Percentiles rank a stretch among this genome's conserved stretches.
Conservation (phyloP, 2,329 filamentous ascomycete genomes). For the Cadophora gregata region DNA sequence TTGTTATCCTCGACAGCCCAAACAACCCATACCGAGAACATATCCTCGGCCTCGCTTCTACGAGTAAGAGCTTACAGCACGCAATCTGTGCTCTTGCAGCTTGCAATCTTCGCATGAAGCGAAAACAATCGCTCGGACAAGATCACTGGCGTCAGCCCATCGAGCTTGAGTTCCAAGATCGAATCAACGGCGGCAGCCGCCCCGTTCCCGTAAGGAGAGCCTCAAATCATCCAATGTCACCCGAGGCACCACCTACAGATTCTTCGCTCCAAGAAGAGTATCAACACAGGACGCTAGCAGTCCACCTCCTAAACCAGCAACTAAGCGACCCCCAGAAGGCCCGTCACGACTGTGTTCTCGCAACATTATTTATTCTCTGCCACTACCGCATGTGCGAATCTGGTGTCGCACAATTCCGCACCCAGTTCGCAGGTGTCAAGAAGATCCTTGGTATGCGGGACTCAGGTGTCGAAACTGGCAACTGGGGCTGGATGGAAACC, state of each 20-base stretch:
- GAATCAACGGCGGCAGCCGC: constrained; percentile 37
- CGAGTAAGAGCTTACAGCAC: constrained; percentile 85
- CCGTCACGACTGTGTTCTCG: constrained; percentile 84
- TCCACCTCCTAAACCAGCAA: constrained; percentile 82
- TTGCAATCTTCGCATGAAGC: constrained; percentile 88
- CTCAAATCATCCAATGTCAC: constrained; percentile 41
- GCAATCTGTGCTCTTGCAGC: constrained; percentile 88
- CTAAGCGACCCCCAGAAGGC: constrained; percentile 77
- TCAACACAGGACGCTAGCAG: constrained; percentile 81
- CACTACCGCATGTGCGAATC: constrained; percentile 94
- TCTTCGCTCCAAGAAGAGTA: constrained; percentile 77
- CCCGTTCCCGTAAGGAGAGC: constrained; percentile 34
- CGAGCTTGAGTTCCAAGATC: constrained; percentile 43
- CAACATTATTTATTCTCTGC: constrained; percentile 85
- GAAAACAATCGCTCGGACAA: constrained; percentile 67
- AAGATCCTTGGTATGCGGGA: constrained; percentile 83
- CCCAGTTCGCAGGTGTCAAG: constrained; percentile 90
- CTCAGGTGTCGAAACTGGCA: constrained; percentile 62
- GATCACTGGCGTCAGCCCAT: constrained; percentile 53
- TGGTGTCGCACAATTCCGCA: constrained; percentile 90
- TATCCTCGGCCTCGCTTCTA: constrained; percentile 77
- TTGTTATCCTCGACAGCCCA: constrained; percentile 88
- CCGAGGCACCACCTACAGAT: constrained; percentile 53
- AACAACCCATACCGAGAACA: constrained; percentile 86
- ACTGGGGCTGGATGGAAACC: constrained; percentile 88